Base-by-base conservation (phyloP, 2,329 filamentous ascomycete genomes). In the Dryadomyces sulphureus region DNA sequence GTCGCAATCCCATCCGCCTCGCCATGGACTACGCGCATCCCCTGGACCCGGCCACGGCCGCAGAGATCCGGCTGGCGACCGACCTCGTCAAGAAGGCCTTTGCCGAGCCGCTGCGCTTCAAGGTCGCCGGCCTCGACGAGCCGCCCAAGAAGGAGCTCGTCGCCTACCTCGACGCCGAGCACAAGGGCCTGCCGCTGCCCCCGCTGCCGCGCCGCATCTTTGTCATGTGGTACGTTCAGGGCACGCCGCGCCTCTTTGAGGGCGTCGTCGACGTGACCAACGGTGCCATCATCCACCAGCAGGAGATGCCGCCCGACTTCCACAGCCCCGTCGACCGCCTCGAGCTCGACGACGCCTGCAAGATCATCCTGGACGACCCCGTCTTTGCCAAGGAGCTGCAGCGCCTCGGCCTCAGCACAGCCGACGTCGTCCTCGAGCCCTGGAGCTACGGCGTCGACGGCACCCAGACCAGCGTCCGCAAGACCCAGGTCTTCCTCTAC, bases 401-500 rank as follows among this genome's bases (percentile, higher is more conserved):
- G 34, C 80, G 81, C 57, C 60, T 81, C 40, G 57, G 77, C 53
- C 64, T 81, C 1, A 77, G 77, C 1, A 65, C 75, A 53, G 76
- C 74, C 35, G 69, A 70, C 2, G 67, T 73, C 0, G 69, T 79
- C 3, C 65, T 68, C 21, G 77, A 82, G 48, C 77, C 77, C 6
- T 81, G 77, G 77, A 76, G 77, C 44, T 81, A 79, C 53, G 77
- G 72, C 69, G 56, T 36, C 52, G 70, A 74, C 49, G 70, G 70
- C 22, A 22, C 24, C n/a, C 40, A 41, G 30, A 46, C 27, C 41
- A 19, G 48, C 12, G 34, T 38, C 30, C 46, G 46, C 25, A 32
- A 36, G 14, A 79, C 71, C 55, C 78, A 82, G 55, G 77, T 74
- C 59, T 82, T 79, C 60, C 59, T 83, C 44, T 83, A 83, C 59